These are phyloP conservation scores for Russula griseocarnosa DNA, from an alignment of 768 basidiomycete species.

Conservation along the genomic window DNA sequence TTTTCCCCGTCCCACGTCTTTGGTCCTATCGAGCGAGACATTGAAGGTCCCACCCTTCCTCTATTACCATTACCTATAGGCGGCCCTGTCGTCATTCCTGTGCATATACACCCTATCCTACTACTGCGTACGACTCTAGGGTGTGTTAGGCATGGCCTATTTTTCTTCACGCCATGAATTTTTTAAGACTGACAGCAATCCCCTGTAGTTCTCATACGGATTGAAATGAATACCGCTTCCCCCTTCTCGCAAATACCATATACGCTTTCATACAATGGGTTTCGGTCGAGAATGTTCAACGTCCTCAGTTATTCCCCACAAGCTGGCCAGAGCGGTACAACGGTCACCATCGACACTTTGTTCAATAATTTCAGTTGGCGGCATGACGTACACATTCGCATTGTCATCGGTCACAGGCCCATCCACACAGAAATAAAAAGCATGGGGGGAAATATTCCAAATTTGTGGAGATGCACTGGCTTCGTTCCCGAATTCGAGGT, in stretches of 20 bases:
- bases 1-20: constrained; percentile 6
- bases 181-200: background rate
- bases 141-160: background rate
- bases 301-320: constrained; percentile 62
- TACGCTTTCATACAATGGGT: constrained; percentile 32
- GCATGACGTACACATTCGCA: constrained; percentile 57
- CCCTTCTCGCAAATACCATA: constrained; percentile 6
- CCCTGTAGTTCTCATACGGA: background rate
- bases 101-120: background rate
- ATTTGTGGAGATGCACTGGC: constrained; percentile 63
- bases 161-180: background rate
- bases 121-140: background rate
- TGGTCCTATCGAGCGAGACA: constrained; percentile 4
- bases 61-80: background rate
- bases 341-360: constrained; percentile 60
- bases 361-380: constrained; percentile 50
- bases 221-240: constrained; percentile 7
- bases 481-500: constrained; percentile 53
- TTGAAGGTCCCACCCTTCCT: background rate
- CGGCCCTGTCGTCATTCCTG: background rate
- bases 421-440: constrained; percentile 63
- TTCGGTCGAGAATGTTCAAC: constrained; percentile 51
- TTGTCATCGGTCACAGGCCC: constrained; percentile 67
- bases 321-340: constrained; percentile 59
- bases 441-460: constrained; percentile 44